These are phyloP conservation scores for Microdochium nivale DNA, from an alignment of 2,329 filamentous ascomycete species.

Conservation along the genomic window DNA sequence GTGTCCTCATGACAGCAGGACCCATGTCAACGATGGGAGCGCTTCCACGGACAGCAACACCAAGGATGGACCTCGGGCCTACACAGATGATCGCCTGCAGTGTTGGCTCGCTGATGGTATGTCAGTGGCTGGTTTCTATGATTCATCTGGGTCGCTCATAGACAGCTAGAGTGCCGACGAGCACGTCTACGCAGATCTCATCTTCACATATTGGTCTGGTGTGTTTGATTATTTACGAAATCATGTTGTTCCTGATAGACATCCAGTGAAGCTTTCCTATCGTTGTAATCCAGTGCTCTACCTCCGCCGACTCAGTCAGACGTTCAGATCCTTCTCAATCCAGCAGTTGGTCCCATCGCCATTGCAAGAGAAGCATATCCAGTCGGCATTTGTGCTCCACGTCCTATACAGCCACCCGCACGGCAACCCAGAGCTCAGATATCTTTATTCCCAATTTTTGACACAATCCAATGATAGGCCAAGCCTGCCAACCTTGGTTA, in stretches of 20 bases:
- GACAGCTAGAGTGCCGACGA: not conserved
- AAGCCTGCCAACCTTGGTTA: too few relatives aligned
- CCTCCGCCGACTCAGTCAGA: too few relatives aligned
- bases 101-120: constrained; percentile 5
- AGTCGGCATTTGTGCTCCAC: too few relatives aligned
- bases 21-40: not conserved
- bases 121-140: constrained; percentile 5
- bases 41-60: not conserved
- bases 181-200: not conserved
- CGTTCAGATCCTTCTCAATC: too few relatives aligned
- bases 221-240: constrained; percentile 3
- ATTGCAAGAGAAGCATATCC: too few relatives aligned
- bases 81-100: constrained; percentile 6
- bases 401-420: too few relatives aligned
- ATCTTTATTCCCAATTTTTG: too few relatives aligned
- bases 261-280: not conserved
- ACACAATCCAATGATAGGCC: too few relatives aligned
- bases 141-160: not conserved
- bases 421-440: too few relatives aligned
- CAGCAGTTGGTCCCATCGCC: too few relatives aligned
- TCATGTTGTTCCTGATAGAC: not conserved
- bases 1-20: not conserved
- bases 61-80: too few relatives aligned
- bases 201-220: constrained; percentile 5
- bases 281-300: too few relatives aligned